phyloP scores from a whole-genome alignment of 163 green algal genomes.

The Scenedesmus sp. region DNA sequence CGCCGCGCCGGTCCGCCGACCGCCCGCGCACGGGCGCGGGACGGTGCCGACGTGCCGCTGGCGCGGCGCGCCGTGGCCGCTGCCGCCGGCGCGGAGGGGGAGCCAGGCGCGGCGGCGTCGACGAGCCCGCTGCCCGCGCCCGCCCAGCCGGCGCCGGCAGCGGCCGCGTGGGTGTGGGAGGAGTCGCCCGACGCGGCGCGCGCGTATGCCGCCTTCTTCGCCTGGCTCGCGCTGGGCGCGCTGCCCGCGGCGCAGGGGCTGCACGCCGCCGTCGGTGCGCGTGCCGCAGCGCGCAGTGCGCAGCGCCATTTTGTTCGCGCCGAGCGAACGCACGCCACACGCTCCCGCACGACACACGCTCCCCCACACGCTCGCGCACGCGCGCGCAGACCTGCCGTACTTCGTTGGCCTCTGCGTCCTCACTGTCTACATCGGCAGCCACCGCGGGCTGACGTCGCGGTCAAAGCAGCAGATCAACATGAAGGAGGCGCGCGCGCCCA shows the following conservation, averaged over 20 bases:
- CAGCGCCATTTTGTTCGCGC: background rate
- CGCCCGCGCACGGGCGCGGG: too few relatives aligned
- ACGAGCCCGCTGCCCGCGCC: too few relatives aligned
- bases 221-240: conserved; percentile 60
- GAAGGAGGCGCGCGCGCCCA: too few relatives aligned
- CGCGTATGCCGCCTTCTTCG: conserved; percentile 67
- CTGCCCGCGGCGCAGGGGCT: conserved; percentile 40
- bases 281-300: background rate
- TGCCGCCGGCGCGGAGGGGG: too few relatives aligned
- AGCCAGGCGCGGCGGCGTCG: too few relatives aligned
- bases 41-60: too few relatives aligned
- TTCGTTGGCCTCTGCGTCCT: conserved; percentile 67
- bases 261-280: background rate
- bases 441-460: conserved; percentile 71
- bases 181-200: conserved; percentile 65
- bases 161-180: conserved; percentile 73
- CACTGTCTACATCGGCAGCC: conserved; percentile 86
- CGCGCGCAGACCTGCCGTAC: conserved; percentile 41
- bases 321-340: background rate
- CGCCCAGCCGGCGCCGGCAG: background rate
- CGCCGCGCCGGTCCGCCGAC: too few relatives aligned
- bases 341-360: background rate
- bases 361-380: background rate
- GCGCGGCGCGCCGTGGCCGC: too few relatives aligned
- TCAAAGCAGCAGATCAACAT: conserved; percentile 70